Evolutionary conservation across 768 basidiomycete species (phyloP), one percentile per base, ranked within the genome.

Genomic region (Plicaturopsis crispa): DNA sequence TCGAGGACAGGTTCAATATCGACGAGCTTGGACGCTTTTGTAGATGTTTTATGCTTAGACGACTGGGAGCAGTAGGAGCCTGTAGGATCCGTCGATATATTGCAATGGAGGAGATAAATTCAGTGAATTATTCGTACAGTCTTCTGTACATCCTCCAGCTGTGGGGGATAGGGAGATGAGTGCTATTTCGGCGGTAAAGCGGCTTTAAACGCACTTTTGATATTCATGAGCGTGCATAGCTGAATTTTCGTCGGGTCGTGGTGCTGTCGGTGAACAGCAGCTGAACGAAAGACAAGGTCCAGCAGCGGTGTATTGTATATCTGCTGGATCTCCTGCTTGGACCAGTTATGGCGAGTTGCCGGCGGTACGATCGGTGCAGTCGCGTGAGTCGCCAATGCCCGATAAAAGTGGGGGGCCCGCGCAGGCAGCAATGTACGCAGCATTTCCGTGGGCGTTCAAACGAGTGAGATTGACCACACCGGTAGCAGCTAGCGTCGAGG

Each of bases 31-130:
- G 88, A 88, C 20, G 94, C 94, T 57, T 80, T 83, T 31, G 93
- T 97, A 6, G 84, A 66, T 2, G 91, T 93, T 17, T 81, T 72
- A 65, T 98, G 88, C 39, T 84, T 78, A n/a, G 90, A 89, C 2
- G 93, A 96, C 59, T 98, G 94, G 17, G 94, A 96, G 61, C 94
- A 98, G 63, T 98, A 98, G 36, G 90, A 92, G 66, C 88, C 88
- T 91, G 48, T 28, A 14, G 26, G 8, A 8, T 8, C 8, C 26
- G 8, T 8, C 14, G 10, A 28, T 8, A 8, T 28, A 8, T 14
- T 28, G 26, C 14, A 14, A 28, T 28, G 10, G 26, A 28, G 26
- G 26, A 8, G 10, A 14, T 8, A 28, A 28, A 8, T 8, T 28
- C 26, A n/a, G n/a, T 32, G 36, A 33, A 35, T 22, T n/a, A 42